Percentiles rank a stretch among this genome's conserved stretches.
These are phyloP conservation scores for Inga oerstediana DNA, from an alignment of 306 rosid genomes.

Conservation along the genomic window DNA sequence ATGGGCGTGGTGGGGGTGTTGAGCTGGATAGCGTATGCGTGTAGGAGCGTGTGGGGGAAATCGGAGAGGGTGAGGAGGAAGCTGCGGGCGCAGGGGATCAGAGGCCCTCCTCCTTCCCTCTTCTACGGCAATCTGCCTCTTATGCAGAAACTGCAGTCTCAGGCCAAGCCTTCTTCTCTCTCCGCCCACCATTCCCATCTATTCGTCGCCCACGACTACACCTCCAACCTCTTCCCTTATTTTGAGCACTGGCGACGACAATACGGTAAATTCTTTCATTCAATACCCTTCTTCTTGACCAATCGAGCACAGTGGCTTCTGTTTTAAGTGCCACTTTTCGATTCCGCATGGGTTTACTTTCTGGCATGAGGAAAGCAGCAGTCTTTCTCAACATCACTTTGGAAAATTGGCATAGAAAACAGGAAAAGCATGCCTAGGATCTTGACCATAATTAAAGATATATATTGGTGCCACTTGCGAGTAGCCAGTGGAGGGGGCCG, in stretches of 20 bases:
- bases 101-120: conserved; percentile 76
- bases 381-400: conserved; percentile 25
- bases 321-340: not conserved
- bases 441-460: not conserved
- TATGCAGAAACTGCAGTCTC: conserved; percentile 72
- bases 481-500: too few relatives aligned
- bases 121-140: conserved; percentile 70
- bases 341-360: not conserved
- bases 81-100: conserved; percentile 70
- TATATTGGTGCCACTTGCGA: too few relatives aligned
- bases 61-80: conserved; percentile 57
- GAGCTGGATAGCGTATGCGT: conserved; percentile 41
- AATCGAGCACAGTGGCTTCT: not conserved
- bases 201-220: conserved; percentile 71
- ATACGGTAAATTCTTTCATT: conserved; percentile 54
- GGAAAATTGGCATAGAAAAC: not conserved
- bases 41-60: conserved; percentile 44
- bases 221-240: conserved; percentile 83
- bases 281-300: not conserved
- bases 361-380: conserved; percentile 23
- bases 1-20: conserved; percentile 39
- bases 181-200: conserved; percentile 34
- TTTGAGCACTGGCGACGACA: conserved; percentile 83
- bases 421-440: conserved; percentile 11
- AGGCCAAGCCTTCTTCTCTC: conserved; percentile 27